Evolutionary conservation across 768 basidiomycete species (phyloP).

Genomic region (Filobasidium wieringae): DNA sequence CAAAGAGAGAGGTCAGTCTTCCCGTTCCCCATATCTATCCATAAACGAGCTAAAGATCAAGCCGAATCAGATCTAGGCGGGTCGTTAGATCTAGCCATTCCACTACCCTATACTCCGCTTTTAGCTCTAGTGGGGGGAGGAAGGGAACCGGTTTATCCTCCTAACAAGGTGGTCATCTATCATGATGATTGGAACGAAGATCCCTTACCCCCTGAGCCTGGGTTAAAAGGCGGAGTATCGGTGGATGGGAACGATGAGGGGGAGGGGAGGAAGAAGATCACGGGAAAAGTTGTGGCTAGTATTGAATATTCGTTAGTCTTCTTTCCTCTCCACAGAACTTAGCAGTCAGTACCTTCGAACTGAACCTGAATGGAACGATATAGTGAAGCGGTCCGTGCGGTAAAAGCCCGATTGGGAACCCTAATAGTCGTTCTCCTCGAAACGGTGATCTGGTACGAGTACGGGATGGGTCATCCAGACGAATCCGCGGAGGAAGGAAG

Average conservation of each 20-base stretch:
- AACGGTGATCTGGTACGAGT: constrained; percentile 29
- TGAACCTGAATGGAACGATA: too few relatives aligned
- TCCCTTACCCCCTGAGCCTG: neutral
- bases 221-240: too few relatives aligned
- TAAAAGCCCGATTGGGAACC: constrained; percentile 18
- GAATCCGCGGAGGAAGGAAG: constrained; percentile 17
- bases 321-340: neutral
- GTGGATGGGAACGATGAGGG: constrained; percentile 2
- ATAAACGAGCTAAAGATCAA: neutral
- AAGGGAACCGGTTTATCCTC: constrained; percentile 33
- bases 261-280: neutral
- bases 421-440: constrained; percentile 27
- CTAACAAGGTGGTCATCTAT: constrained; percentile 38
- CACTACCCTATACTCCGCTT: constrained; percentile 24
- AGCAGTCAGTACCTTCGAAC: too few relatives aligned
- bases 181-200: constrained; percentile 21
- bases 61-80: constrained; percentile 8
- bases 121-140: constrained; percentile 38
- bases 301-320: neutral
- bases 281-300: neutral
- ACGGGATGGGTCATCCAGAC: constrained; percentile 12
- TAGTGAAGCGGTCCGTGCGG: constrained; percentile 26
- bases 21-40: neutral
- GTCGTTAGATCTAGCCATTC: constrained; percentile 3
- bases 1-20: neutral